Conservation (phyloP, 2,329 filamentous ascomycete genomes). For the Paraphoma sp. region DNA sequence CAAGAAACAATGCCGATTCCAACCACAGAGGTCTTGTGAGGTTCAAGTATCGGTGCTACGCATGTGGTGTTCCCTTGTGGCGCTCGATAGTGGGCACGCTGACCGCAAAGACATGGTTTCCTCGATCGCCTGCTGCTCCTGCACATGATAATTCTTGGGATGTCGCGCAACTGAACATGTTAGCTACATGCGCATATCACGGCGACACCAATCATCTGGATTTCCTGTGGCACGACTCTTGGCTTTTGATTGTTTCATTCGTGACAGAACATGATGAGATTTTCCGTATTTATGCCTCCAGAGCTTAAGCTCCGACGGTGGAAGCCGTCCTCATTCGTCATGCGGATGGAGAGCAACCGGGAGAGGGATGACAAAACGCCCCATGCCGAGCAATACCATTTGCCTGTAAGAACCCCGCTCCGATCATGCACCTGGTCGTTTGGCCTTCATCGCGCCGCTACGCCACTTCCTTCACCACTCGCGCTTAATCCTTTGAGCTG, state of each 20-base stretch:
- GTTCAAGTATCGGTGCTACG: too few species aligned
- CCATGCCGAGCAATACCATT: constrained; percentile 48
- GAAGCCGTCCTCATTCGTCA: constrained; percentile 37
- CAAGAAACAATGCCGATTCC: neutral
- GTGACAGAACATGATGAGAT: constrained; percentile 50
- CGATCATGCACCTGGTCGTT: constrained; percentile 38
- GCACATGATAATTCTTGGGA: too few species aligned
- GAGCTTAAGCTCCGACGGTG: constrained; percentile 38
- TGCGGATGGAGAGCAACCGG: constrained; percentile 41
- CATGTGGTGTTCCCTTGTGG: too few species aligned
- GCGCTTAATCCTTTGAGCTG: constrained; percentile 28
- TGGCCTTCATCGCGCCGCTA: constrained; percentile 34
- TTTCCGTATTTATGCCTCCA: constrained; percentile 47
- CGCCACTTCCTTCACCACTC: constrained; percentile 20
- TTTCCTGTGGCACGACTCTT: neutral
- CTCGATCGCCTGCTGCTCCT: too few species aligned
- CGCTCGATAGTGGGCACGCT: neutral
- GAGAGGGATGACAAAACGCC: constrained; percentile 46
- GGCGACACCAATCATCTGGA: neutral
- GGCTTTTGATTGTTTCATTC: constrained; percentile 39
- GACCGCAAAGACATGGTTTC: neutral
- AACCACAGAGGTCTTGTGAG: neutral
- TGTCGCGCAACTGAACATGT: neutral
- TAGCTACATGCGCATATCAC: neutral
- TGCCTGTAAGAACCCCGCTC: constrained; percentile 39